These are phyloP conservation scores for Macrotyloma uniflorum DNA, from an alignment of 306 rosid species.

Conservation along the genomic window DNA sequence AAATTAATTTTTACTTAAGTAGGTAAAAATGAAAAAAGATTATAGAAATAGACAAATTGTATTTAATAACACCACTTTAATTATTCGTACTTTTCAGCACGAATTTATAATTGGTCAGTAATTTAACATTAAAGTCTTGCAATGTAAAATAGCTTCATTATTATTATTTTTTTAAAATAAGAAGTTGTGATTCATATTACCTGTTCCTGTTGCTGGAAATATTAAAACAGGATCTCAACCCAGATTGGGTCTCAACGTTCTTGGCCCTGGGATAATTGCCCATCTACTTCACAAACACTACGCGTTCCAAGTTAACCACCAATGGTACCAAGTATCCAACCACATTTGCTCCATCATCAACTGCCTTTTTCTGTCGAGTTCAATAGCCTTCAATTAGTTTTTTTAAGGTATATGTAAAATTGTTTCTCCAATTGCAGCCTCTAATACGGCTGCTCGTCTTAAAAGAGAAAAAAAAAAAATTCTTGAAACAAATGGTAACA, in stretches of 20 bases:
- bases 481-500: conserved; percentile 46
- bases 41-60: too few relatives aligned
- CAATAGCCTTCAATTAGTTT: not conserved
- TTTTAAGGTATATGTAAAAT: conserved; percentile 51
- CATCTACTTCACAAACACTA: conserved; percentile 67
- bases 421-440: conserved; percentile 44
- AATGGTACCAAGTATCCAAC: not conserved
- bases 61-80: too few relatives aligned
- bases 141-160: too few relatives aligned
- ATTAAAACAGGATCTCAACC: conserved; percentile 71
- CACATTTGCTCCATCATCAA: not conserved
- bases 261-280: conserved; percentile 56
- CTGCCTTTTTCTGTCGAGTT: not conserved
- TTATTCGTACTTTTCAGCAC: too few relatives aligned
- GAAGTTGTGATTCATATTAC: too few relatives aligned
- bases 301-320: too few relatives aligned
- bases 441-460: conserved; percentile 27
- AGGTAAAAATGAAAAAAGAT: too few relatives aligned
- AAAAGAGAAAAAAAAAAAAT: conserved; percentile 36
- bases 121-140: too few relatives aligned
- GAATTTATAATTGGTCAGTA: too few relatives aligned
- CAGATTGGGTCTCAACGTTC: conserved; percentile 58
- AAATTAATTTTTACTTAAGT: too few relatives aligned
- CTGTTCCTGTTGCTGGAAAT: too few relatives aligned
- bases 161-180: too few relatives aligned